These are phyloP conservation scores for Aspergillus sergii DNA, from an alignment of 2,329 filamentous ascomycete species.

Conservation along the genomic window DNA sequence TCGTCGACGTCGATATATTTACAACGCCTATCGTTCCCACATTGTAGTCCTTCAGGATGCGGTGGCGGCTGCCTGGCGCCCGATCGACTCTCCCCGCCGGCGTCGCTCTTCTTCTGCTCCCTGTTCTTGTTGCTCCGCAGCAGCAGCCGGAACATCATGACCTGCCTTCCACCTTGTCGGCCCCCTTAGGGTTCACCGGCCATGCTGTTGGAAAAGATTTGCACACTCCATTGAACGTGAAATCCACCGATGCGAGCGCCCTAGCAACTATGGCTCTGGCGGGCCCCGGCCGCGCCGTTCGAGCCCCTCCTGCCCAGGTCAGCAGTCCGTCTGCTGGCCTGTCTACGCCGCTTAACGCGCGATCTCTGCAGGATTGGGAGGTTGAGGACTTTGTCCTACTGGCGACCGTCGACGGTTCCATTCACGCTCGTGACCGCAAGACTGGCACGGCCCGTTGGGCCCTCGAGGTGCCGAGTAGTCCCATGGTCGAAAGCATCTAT, in stretches of 20 bases:
- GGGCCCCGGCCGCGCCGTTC: constrained; percentile 71
- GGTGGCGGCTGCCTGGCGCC: constrained; percentile 66
- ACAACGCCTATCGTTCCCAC: constrained; percentile 13
- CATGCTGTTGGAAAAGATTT: constrained; percentile 23
- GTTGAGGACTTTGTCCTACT: constrained; percentile 99
- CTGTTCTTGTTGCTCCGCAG: constrained; percentile 66
- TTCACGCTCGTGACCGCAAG: constrained; percentile 87
- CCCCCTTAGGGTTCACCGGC: constrained; percentile 28
- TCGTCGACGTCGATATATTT: constrained; percentile 8
- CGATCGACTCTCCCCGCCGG: constrained; percentile 57
- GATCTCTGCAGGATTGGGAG: constrained; percentile 98
- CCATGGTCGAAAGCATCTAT: constrained; percentile 89
- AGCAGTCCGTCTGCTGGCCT: constrained; percentile 66
- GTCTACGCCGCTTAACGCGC: constrained; percentile 87
- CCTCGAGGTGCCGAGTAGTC: constrained; percentile 73
- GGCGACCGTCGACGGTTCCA: constrained; percentile 98
- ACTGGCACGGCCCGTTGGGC: constrained; percentile 85
- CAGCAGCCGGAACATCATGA: constrained; percentile 52
- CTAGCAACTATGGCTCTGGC: constrained; percentile 97
- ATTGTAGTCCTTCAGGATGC: constrained; percentile 55
- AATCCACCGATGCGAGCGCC: constrained; percentile 79
- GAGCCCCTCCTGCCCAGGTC: constrained; percentile 83
- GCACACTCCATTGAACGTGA: constrained; percentile 34
- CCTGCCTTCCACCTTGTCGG: constrained; percentile 30
- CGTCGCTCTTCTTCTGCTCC: constrained; percentile 61